phyloP scores from a whole-genome alignment of 164 flowering plant genomes.

The Kingdonia uniflora region DNA sequence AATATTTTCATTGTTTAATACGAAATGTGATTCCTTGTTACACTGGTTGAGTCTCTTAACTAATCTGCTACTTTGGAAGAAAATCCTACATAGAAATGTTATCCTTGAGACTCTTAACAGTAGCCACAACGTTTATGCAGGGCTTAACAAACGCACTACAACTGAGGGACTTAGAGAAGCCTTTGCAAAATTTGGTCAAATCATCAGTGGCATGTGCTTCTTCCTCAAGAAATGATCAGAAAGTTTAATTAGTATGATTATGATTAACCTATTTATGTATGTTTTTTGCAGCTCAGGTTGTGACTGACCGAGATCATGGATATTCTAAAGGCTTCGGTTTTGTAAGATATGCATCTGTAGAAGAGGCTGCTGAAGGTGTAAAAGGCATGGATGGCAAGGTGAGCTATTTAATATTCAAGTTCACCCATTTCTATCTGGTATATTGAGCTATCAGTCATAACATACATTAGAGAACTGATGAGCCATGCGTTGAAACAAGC shows the following conservation, averaged over 20 bases:
- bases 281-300: slow-evolving; percentile 68
- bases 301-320: slow-evolving; percentile 63
- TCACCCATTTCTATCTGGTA: neutral
- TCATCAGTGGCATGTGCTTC: slow-evolving; percentile 41
- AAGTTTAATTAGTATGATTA: neutral
- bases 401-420: slow-evolving; percentile 13
- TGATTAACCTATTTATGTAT: neutral
- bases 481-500: too few relatives aligned
- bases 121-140: slow-evolving; percentile 15
- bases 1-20: too few relatives aligned
- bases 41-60: too few relatives aligned
- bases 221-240: neutral
- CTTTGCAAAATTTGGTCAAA: slow-evolving; percentile 54
- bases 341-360: slow-evolving; percentile 57
- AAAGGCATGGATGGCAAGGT: slow-evolving; percentile 94
- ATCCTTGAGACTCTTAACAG: too few relatives aligned
- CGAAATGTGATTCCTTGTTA: too few relatives aligned
- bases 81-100: too few relatives aligned
- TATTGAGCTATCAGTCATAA: too few relatives aligned
- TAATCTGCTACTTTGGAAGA: too few relatives aligned
- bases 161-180: slow-evolving; percentile 42
- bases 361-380: slow-evolving; percentile 68
- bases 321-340: slow-evolving; percentile 90
- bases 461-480: too few relatives aligned
- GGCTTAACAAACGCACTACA: slow-evolving; percentile 64